Conservation (phyloP, 805 yeast genomes). For the Komagataella phaffii region DNA sequence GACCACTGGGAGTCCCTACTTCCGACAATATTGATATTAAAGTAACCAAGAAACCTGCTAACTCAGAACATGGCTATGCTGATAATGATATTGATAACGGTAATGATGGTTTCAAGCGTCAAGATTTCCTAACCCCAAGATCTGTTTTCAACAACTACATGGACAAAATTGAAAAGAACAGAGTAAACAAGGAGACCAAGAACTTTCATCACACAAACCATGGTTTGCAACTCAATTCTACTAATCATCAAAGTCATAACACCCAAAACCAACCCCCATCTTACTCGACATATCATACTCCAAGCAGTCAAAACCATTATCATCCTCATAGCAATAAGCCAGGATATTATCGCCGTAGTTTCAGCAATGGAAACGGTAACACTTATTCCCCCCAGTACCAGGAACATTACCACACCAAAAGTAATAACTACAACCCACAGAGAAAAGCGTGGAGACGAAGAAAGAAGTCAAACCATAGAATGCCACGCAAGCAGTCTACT, state of each 20-base stretch:
- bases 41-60: slow-evolving; percentile 5
- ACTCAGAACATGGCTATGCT: slow-evolving; percentile 1
- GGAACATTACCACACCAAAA: slow-evolving; percentile 7
- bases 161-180: slow-evolving; percentile 42
- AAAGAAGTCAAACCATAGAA: slow-evolving; percentile 2
- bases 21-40: slow-evolving; percentile 16
- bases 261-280: neutral
- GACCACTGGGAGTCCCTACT: slow-evolving; percentile 56
- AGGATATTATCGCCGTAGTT: neutral
- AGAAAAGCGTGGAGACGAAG: slow-evolving; percentile 5
- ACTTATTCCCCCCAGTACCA: slow-evolving; percentile 5
- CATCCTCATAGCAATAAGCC: slow-evolving; percentile 6
- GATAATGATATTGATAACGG: slow-evolving; percentile 3
- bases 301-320: slow-evolving; percentile 6
- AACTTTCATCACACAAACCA: slow-evolving; percentile 12
- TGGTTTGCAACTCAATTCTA: slow-evolving; percentile 2
- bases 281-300: neutral
- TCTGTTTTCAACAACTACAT: slow-evolving; percentile 58
- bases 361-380: slow-evolving; percentile 7
- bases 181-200: slow-evolving; percentile 15
- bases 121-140: slow-evolving; percentile 70
- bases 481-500: neutral
- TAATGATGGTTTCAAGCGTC: slow-evolving; percentile 34
- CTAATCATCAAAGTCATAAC: slow-evolving; percentile 1
- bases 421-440: slow-evolving; percentile 11